Conservation (phyloP, 139 green algal species). For the Chlorella ohadii region DNA sequence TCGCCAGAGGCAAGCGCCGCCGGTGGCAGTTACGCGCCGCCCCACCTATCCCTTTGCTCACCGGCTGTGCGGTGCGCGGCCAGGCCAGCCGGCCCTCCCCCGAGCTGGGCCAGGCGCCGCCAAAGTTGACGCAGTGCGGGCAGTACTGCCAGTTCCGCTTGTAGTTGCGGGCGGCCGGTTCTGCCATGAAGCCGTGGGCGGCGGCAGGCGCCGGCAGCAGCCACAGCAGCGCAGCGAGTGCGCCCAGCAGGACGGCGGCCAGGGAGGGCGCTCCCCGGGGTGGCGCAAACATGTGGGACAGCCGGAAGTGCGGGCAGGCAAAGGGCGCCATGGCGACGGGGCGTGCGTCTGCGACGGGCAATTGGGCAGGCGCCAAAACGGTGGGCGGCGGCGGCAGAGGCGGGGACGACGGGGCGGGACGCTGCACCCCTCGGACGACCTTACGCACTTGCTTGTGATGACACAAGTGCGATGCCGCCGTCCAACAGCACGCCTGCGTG, state of each 20-base stretch:
- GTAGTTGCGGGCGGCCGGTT: conserved; percentile 7
- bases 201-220: neutral
- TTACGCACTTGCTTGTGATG: too few relatives aligned
- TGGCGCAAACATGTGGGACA: too few relatives aligned
- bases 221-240: neutral
- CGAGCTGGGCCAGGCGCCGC: neutral
- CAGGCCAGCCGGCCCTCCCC: neutral
- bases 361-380: too few relatives aligned
- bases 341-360: too few relatives aligned
- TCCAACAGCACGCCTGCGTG: too few relatives aligned
- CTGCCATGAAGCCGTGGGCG: conserved; percentile 18
- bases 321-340: neutral
- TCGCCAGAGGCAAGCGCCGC: too few relatives aligned
- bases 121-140: conserved; percentile 13
- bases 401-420: too few relatives aligned
- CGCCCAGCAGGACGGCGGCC: neutral
- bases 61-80: neutral
- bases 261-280: neutral
- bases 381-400: too few relatives aligned
- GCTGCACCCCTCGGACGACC: too few relatives aligned
- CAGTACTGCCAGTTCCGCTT: conserved; percentile 23
- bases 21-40: neutral
- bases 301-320: too few relatives aligned
- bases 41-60: neutral
- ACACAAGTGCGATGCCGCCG: too few relatives aligned